Percentiles rank a stretch among this genome's conserved stretches.
Evolutionary conservation across 768 basidiomycete species (phyloP).

Genomic region (Arthromyces matolae): DNA sequence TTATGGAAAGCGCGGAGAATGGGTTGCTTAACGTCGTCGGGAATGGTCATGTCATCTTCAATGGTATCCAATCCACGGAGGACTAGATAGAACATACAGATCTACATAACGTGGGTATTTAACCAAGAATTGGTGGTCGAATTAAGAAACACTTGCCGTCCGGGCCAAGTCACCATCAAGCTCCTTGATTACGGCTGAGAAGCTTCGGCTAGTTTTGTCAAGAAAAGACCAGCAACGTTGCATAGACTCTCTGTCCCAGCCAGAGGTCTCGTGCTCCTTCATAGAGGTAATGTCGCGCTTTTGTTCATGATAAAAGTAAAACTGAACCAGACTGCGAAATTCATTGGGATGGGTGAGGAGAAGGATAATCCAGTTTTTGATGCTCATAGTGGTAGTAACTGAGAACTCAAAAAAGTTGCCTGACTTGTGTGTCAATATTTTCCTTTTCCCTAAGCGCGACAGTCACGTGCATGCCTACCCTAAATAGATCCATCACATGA

Average conservation of each 20-base stretch:
- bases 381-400: slow-evolving; percentile 39
- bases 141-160: slow-evolving; percentile 58
- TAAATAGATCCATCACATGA: slow-evolving; percentile 11
- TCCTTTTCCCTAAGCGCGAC: slow-evolving; percentile 13
- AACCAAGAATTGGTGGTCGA: neutral
- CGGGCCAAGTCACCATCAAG: slow-evolving; percentile 92
- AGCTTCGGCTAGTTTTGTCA: slow-evolving; percentile 86
- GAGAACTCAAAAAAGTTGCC: slow-evolving; percentile 10
- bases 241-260: slow-evolving; percentile 87
- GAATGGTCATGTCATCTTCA: slow-evolving; percentile 97
- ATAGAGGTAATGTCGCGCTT: slow-evolving; percentile 78
- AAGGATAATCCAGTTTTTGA: slow-evolving; percentile 58
- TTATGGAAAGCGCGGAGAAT: slow-evolving; percentile 80
- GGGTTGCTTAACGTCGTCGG: slow-evolving; percentile 82
- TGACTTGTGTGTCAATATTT: slow-evolving; percentile 5
- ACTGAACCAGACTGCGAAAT: slow-evolving; percentile 79
- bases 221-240: slow-evolving; percentile 85
- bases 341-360: slow-evolving; percentile 80
- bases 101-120: slow-evolving; percentile 47
- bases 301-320: slow-evolving; percentile 75
- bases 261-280: slow-evolving; percentile 72
- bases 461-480: slow-evolving; percentile 11
- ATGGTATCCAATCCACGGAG: slow-evolving; percentile 94
- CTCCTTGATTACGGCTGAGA: slow-evolving; percentile 92
- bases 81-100: slow-evolving; percentile 93